Evolutionary conservation across 495 filamentous ascomycete genomes (phyloP).

Genomic region (Durotheca rogersii): DNA sequence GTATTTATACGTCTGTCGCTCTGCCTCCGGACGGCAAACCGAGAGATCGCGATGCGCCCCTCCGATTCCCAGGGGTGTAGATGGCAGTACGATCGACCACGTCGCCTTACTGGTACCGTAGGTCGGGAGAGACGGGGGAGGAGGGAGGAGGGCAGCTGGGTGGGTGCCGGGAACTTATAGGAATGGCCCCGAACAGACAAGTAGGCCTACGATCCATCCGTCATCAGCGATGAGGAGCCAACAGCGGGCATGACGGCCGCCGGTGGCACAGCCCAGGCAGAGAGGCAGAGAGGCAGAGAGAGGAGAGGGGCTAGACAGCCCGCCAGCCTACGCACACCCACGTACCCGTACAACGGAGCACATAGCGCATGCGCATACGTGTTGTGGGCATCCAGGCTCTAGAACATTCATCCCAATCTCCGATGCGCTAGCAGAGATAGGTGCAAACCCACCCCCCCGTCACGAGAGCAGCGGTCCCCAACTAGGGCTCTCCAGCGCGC

Average conservation of each 20-base stretch:
- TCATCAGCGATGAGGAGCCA: conserved; percentile 28
- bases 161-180: conserved; percentile 30
- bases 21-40: conserved; percentile 31
- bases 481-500: conserved; percentile 11
- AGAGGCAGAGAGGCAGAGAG: too few relatives aligned
- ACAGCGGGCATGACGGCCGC: conserved; percentile 11
- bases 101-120: conserved; percentile 17
- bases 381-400: conserved; percentile 25
- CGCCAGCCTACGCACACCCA: conserved; percentile 5
- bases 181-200: conserved; percentile 20
- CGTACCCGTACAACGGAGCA: conserved; percentile 30
- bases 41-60: conserved; percentile 18
- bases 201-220: conserved; percentile 24
- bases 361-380: conserved; percentile 21
- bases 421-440: not conserved
- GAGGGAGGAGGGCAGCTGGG: conserved; percentile 22
- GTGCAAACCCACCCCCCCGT: conserved; percentile 25
- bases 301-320: too few relatives aligned
- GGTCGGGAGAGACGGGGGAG: conserved; percentile 15
- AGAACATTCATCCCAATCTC: conserved; percentile 26
- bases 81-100: conserved; percentile 20
- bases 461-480: conserved; percentile 15
- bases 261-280: conserved; percentile 26
- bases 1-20: conserved; percentile 7
- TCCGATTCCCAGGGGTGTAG: conserved; percentile 6